Conservation (phyloP, 2,329 filamentous ascomycete genomes). For the Fusarium staphyleae region DNA sequence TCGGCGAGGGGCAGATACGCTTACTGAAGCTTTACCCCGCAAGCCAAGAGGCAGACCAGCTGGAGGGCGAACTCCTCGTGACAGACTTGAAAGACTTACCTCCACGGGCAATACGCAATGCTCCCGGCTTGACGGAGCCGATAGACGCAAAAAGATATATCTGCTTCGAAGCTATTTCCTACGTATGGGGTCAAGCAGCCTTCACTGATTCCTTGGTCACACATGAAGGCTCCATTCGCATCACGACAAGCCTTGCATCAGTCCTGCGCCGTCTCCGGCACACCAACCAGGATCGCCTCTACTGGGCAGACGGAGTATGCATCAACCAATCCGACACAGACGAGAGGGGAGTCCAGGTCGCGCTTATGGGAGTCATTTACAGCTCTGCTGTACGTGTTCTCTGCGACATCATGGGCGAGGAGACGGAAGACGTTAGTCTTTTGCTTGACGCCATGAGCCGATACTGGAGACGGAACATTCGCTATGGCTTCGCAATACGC, state of each 20-base stretch:
- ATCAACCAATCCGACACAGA: constrained; percentile 3
- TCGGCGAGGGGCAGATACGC: not conserved
- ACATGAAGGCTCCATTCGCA: not conserved
- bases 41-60: not conserved
- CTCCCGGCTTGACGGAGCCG: not conserved
- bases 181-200: constrained; percentile 9
- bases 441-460: not conserved
- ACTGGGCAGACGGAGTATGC: constrained; percentile 15
- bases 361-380: constrained; percentile 14
- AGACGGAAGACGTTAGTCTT: not conserved
- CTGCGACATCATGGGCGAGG: constrained; percentile 4
- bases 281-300: not conserved
- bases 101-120: not conserved
- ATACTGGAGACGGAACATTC: constrained; percentile 13
- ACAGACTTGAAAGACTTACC: not conserved
- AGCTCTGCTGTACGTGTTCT: constrained; percentile 8
- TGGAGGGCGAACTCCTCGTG: not conserved
- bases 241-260: constrained; percentile 13
- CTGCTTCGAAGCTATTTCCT: constrained; percentile 10
- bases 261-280: constrained; percentile 3
- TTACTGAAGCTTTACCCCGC: not conserved
- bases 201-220: constrained; percentile 1
- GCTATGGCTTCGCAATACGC: not conserved
- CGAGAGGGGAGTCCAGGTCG: constrained; percentile 7
- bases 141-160: not conserved